Evolutionary conservation across 2,329 filamentous ascomycete species (phyloP).

Genomic region (Pseudogymnoascus sp.): DNA sequence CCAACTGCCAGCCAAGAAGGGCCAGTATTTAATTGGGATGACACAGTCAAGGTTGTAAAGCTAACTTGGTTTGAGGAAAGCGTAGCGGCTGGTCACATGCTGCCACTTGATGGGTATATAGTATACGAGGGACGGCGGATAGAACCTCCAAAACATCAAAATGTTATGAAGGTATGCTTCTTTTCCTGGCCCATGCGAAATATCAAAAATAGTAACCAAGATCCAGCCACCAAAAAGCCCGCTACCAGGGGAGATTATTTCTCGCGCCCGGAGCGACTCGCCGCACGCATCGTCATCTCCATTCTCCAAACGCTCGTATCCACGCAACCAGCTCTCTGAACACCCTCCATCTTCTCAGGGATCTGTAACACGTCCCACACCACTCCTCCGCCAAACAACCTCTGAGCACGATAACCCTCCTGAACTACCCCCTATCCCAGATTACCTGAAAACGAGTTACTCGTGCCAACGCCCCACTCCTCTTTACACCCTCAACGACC

Average conservation of each 20-base stretch:
- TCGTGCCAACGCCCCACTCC: constrained; percentile 75
- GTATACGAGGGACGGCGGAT: constrained; percentile 42
- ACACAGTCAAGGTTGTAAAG: constrained; percentile 45
- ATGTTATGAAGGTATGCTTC: neutral
- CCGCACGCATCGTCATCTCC: neutral
- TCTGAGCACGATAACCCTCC: constrained; percentile 61
- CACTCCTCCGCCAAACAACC: constrained; percentile 60
- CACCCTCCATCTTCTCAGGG: neutral
- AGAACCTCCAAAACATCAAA: neutral
- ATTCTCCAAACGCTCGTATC: neutral
- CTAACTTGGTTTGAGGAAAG: constrained; percentile 51
- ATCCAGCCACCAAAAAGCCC: neutral
- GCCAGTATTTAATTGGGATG: constrained; percentile 7
- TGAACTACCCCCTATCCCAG: constrained; percentile 55
- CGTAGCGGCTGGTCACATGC: constrained; percentile 34
- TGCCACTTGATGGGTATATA: constrained; percentile 43
- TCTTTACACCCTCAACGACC: constrained; percentile 58
- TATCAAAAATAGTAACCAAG: neutral
- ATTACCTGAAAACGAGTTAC: constrained; percentile 57
- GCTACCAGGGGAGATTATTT: neutral
- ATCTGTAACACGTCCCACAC: constrained; percentile 30
- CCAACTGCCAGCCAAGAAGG: neutral
- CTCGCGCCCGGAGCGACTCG: constrained; percentile 8
- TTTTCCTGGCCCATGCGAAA: neutral
- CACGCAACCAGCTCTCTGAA: neutral